Base-by-base conservation (phyloP, 2,329 filamentous ascomycete genomes). In the Gnomoniopsis smithogilvyi region DNA sequence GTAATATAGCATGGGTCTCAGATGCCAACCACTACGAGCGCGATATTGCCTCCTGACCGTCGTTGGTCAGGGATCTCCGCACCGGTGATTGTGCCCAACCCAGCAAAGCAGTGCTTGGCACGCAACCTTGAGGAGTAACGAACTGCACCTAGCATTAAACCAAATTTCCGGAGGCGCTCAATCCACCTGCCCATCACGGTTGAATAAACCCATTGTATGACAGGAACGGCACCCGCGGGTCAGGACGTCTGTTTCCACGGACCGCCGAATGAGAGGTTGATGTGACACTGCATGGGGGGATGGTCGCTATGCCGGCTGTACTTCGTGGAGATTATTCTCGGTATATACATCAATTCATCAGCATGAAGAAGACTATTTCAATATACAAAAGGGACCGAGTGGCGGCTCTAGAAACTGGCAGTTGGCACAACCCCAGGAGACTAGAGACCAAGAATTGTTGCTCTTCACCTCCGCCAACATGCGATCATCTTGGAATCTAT, bases 401-500 rank as follows among this genome's bases (percentile, higher is more conserved):
- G 36, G 4, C 12, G 12, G 36, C 12, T 41, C 17, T 12, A 3
- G 17, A 41, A n/a, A n/a, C 17, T 41, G 11, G 3, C 19, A 19
- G 19, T 22, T 19, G 15, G 17, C 19, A 4, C n/a, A 6, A 14
- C n/a, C 38, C 17, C 19, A 11, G 19, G 17, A 46, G 43, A 41
- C 47, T 56, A 34, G 22, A 56, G 26, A 4, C 26, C 26, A 30
- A 41, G 38, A n/a, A 6, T 2, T 19, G 10, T 10, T 22, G 43
- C 43, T 46, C 14, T 46, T 19, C 17, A 41, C 36, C 21, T 22
- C 43, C 17, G n/a, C 43, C 43, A 46, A 46, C 43, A 60, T 60
- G 58, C 56, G 48, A 54, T 49, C 46, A 21, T 38, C 41, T 19
- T 47, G 34, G 30, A 47, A 38, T 38, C 47, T 55, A 34, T 53